Evolutionary conservation across 441 rosid genomes (phyloP).

Genomic region (Geranium incanum): DNA sequence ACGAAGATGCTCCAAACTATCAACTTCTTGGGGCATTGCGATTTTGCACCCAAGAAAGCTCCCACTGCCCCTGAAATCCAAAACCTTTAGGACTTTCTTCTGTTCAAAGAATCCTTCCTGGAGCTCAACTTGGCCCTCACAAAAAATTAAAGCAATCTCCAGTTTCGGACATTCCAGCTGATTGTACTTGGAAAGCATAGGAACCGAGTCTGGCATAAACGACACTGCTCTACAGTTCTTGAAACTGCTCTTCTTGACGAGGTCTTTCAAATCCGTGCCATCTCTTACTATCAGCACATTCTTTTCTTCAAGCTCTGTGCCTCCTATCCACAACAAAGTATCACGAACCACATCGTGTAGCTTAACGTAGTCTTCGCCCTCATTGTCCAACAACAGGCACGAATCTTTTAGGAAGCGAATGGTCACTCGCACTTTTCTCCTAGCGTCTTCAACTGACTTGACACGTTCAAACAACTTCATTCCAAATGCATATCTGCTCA

Average conservation of each 20-base stretch:
- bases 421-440: background rate
- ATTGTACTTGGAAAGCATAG: background rate
- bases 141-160: background rate
- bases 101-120: background rate
- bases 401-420: background rate
- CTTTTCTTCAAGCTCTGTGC: background rate
- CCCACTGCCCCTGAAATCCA: background rate
- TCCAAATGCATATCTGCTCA: background rate
- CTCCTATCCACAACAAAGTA: background rate
- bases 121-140: background rate
- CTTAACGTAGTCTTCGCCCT: background rate
- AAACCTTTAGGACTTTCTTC: background rate
- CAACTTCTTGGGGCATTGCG: background rate
- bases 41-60: background rate
- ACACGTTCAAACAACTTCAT: background rate
- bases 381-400: background rate
- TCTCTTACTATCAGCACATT: background rate
- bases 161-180: background rate
- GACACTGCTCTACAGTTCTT: background rate
- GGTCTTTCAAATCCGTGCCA: background rate
- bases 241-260: background rate
- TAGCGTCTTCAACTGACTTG: background rate
- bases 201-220: background rate
- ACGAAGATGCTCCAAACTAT: background rate
- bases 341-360: conserved; percentile 2